A percentile compares a stretch with the other conserved stretches of the same genome.
These are phyloP conservation scores for Blastocystis sp. DNA, from an alignment of 352 stramenopile species.

Conservation along the genomic window DNA sequence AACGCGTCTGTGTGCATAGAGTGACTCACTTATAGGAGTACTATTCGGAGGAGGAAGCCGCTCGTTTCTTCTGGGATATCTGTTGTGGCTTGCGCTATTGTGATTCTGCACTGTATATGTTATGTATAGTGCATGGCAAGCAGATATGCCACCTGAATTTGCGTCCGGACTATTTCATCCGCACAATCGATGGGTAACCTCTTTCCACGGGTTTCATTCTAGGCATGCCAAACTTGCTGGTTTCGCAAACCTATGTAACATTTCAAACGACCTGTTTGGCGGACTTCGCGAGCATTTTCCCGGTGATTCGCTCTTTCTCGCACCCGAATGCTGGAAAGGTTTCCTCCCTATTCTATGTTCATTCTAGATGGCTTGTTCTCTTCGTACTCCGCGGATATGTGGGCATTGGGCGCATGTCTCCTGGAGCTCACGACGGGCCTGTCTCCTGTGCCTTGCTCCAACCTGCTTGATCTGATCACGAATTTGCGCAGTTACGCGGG, in stretches of 20 bases:
- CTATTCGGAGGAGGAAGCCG: conserved; percentile 24
- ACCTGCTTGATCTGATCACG: not conserved
- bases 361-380: conserved; percentile 30
- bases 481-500: not conserved
- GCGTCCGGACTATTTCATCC: conserved; percentile 16
- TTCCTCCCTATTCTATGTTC: not conserved
- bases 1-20: no score
- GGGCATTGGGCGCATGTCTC: conserved; percentile 8
- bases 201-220: not conserved
- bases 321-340: conserved; percentile 42
- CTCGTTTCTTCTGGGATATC: not conserved
- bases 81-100: conserved; percentile 28
- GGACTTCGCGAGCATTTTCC: not conserved
- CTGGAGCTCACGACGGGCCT: not conserved
- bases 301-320: not conserved
- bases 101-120: not conserved
- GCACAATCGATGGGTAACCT: not conserved
- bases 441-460: not conserved
- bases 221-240: not conserved
- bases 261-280: not conserved
- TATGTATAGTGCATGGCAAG: not conserved
- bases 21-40: not conserved
- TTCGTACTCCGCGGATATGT: conserved; percentile 26
- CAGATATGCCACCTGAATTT: conserved; percentile 50
- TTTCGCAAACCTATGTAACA: conserved; percentile 15